Percentiles rank a stretch among this genome's conserved stretches.
Evolutionary conservation across 1,284 basidiomycete genomes (phyloP).

Genomic region (Tremellales sp.): DNA sequence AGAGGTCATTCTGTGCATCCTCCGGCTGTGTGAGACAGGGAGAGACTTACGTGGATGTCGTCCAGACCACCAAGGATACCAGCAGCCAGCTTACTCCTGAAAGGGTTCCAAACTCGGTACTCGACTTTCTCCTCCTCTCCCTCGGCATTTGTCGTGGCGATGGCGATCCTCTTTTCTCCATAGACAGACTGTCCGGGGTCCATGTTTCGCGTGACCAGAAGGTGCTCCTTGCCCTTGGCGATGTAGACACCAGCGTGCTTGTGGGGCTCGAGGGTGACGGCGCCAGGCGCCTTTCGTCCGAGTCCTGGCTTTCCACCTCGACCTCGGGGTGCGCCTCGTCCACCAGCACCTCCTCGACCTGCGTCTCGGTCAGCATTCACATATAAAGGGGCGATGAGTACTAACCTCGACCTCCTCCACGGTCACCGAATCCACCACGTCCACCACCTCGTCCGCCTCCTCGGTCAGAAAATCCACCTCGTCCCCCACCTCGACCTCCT

Average conservation of each 20-base stretch:
- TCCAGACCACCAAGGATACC: slow-evolving; percentile 96
- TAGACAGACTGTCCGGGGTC: slow-evolving; percentile 97
- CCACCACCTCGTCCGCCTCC: slow-evolving; percentile 27
- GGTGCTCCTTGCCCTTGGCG: slow-evolving; percentile 86
- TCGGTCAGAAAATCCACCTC: slow-evolving; percentile 35
- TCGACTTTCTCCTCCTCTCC: slow-evolving; percentile 77
- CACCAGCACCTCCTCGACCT: slow-evolving; percentile 6
- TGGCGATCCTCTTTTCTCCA: slow-evolving; percentile 91
- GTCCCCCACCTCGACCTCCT: slow-evolving; percentile 37
- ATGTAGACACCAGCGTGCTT: slow-evolving; percentile 90
- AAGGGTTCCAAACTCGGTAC: slow-evolving; percentile 99
- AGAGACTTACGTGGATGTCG: slow-evolving; percentile 62
- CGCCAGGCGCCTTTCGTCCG: slow-evolving; percentile 71
- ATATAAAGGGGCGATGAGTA: neutral
- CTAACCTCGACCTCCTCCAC: slow-evolving; percentile 29
- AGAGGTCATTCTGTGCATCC: neutral
- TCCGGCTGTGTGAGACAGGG: too few species aligned
- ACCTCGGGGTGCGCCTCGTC: slow-evolving; percentile 42
- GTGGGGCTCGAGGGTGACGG: slow-evolving; percentile 91
- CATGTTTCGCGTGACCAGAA: slow-evolving; percentile 96
- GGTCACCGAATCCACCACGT: slow-evolving; percentile 18
- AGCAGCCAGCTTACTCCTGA: slow-evolving; percentile 94
- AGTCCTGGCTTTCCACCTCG: slow-evolving; percentile 53
- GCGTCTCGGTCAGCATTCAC: neutral
- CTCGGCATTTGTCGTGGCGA: slow-evolving; percentile 65